phyloP scores from a whole-genome alignment of 495 filamentous ascomycete genomes.

The Polyplosphaeria fusca region DNA sequence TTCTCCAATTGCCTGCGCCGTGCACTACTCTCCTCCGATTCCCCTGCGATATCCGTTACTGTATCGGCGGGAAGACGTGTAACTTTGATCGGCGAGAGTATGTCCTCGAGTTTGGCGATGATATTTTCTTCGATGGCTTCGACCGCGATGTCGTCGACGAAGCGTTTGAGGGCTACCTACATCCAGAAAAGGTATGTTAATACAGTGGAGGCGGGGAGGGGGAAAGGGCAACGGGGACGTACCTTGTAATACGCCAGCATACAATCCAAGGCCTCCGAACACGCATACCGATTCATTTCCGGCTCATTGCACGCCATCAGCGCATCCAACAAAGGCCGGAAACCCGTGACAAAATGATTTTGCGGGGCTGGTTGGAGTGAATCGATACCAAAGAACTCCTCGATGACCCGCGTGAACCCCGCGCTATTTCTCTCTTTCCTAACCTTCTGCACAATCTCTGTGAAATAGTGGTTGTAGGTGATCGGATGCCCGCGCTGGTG shows the following conservation, averaged over 20 bases:
- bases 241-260: slow-evolving; percentile 38
- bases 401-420: not conserved
- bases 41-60: slow-evolving; percentile 52
- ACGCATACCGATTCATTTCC: slow-evolving; percentile 28
- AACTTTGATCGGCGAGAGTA: slow-evolving; percentile 36
- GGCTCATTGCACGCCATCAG: slow-evolving; percentile 9
- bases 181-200: slow-evolving; percentile 16
- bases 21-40: slow-evolving; percentile 49
- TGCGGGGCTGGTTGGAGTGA: not conserved
- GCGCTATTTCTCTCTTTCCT: not conserved
- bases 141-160: slow-evolving; percentile 57
- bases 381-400: slow-evolving; percentile 1
- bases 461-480: slow-evolving; percentile 22
- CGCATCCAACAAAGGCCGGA: not conserved
- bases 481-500: slow-evolving; percentile 19
- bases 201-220: not conserved
- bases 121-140: slow-evolving; percentile 13
- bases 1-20: slow-evolving; percentile 51
- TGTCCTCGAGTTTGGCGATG: slow-evolving; percentile 15
- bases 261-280: slow-evolving; percentile 27
- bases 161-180: slow-evolving; percentile 59
- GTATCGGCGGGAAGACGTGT: slow-evolving; percentile 46
- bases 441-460: slow-evolving; percentile 14
- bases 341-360: not conserved
- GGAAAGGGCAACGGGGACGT: slow-evolving; percentile 34